A percentile compares a stretch with the other conserved stretches of the same genome.
These are phyloP conservation scores for Beauveria sp. DNA, from an alignment of 2,329 filamentous ascomycete genomes.

Conservation along the genomic window DNA sequence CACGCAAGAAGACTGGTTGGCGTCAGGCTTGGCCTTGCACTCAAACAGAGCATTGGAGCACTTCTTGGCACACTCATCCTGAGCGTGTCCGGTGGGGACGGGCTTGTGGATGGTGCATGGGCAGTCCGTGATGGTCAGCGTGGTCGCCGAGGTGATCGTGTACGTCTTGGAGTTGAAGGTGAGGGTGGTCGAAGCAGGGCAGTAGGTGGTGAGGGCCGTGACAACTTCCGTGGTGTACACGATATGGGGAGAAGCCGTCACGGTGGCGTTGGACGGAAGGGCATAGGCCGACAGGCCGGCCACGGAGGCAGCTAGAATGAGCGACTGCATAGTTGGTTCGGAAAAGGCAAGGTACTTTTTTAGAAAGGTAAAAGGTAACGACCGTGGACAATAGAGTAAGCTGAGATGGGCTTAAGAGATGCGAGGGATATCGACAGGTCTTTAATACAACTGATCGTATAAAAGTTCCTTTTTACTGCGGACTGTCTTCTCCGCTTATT, in stretches of 20 bases:
- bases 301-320: neutral
- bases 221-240: neutral
- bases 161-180: neutral
- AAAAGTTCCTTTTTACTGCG: neutral
- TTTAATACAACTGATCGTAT: neutral
- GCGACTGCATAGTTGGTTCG: neutral
- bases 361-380: neutral
- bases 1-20: neutral
- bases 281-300: neutral
- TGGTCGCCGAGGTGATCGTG: neutral
- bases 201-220: neutral
- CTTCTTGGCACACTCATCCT: neutral
- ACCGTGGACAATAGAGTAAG: neutral
- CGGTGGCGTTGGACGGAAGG: neutral
- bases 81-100: neutral
- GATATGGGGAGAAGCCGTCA: neutral
- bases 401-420: neutral
- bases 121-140: neutral
- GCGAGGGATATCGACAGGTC: neutral
- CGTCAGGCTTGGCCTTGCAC: neutral
- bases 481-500: neutral
- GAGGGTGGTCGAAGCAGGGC: neutral
- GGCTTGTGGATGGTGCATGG: neutral
- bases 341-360: neutral
- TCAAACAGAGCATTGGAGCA: neutral